phyloP scores from a whole-genome alignment of 257 asterid genomes.

The Verbena officinalis region DNA sequence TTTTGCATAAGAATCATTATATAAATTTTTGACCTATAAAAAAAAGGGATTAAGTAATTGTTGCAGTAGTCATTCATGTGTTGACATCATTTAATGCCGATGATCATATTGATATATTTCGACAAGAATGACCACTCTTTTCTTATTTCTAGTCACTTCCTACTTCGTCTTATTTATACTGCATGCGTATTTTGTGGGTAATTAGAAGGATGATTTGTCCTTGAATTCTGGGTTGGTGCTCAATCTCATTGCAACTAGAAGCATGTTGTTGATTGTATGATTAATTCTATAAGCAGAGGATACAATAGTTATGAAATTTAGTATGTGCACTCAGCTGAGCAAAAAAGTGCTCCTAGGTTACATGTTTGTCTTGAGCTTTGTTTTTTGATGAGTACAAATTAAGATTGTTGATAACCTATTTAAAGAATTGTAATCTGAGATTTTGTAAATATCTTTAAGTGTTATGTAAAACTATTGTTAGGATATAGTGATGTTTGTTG shows the following conservation, averaged over 20 bases:
- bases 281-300: conserved; percentile 1
- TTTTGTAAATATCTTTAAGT: not conserved
- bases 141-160: not conserved
- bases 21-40: not conserved
- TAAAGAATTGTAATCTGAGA: not conserved
- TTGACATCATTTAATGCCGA: not conserved
- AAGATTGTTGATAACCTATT: not conserved
- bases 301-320: not conserved
- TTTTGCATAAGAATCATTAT: not conserved
- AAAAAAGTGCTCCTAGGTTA: not conserved
- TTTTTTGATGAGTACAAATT: not conserved
- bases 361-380: not conserved
- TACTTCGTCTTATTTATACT: not conserved
- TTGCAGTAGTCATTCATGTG: too few relatives aligned
- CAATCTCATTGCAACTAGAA: not conserved
- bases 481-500: not conserved
- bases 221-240: not conserved
- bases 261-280: not conserved
- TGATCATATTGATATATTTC: not conserved
- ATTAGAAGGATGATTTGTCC: not conserved
- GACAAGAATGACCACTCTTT: conserved; percentile 2
- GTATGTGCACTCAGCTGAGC: not conserved
- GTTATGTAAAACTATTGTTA: not conserved
- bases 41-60: not conserved
- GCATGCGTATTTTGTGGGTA: not conserved